Conservation (phyloP, 352 stramenopile genomes). For the Phytophthora niederhauseri region DNA sequence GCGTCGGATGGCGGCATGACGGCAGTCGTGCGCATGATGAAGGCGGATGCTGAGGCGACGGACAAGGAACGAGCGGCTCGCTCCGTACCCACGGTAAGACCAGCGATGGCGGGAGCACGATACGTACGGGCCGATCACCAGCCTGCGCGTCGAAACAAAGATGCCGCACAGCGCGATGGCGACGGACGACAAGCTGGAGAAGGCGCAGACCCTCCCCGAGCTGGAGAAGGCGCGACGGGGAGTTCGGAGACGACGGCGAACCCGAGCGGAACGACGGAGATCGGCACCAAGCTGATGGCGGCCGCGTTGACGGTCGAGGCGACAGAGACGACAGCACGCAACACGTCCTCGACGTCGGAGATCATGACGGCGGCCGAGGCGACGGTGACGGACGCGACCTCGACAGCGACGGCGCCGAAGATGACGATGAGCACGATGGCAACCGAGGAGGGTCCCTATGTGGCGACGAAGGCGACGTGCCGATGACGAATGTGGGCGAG, state of each 20-base stretch:
- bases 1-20: not conserved
- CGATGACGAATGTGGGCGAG: no score
- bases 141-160: not conserved
- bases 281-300: no score
- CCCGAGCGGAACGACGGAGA: no score
- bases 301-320: no score
- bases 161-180: not conserved
- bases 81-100: not conserved
- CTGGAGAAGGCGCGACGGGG: not conserved
- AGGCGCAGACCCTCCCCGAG: not conserved
- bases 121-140: not conserved
- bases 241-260: not conserved
- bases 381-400: no score
- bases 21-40: not conserved
- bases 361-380: no score
- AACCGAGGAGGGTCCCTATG: no score
- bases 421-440: no score
- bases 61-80: not conserved
- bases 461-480: no score
- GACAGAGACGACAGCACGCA: not conserved
- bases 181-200: not conserved
- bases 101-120: not conserved
- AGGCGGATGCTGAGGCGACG: not conserved
- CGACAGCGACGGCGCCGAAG: no score
- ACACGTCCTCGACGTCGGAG: no score